Base-by-base conservation (phyloP, 768 basidiomycete species). In the Dacryopinax primogenitus region DNA sequence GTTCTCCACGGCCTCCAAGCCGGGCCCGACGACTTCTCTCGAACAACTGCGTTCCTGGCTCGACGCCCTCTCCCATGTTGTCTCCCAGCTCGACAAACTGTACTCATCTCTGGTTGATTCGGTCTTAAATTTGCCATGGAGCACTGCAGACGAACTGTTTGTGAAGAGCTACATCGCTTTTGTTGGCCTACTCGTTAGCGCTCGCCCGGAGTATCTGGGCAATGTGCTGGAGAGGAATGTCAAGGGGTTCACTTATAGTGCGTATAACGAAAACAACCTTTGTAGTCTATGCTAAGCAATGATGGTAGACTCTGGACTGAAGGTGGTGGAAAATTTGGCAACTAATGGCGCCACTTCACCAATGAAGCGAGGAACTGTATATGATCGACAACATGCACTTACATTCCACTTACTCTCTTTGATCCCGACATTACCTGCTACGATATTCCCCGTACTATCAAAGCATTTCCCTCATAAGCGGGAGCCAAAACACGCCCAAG, bases 401-500 rank as follows among this genome's bases (percentile, higher is more conserved):
- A 81, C 98, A n/a, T 81, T 81, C 12, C 88, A 92, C 71, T 79
- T 98, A n/a, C 78, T 97, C 30, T 83, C 86, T 1, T 84, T 98
- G 61, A 86, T 99, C 32, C 96, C 96, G 26, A 98, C 95, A 0
- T 79, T 97, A 0, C 86, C 92, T 0, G 86, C 88, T 1, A 87
- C 92, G 1, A 79, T 99, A 2, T 85, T 88, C 65, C 91, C 93
- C 0, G 81, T 94, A 26, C 83, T 99, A 18, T 80, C 87, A 64
- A 84, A 84, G 62, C 80, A 87, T 72, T 98, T 97, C 72, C 96
- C 96, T 7, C 91, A 96, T 73, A 97, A 98, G 73, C 84, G 94
- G 33, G 92, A 95, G 72, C 83, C 81, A 41, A 85, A 87, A 70
- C 76, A 83, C 1, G 78, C 84, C 0, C 93, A 97, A 69, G 82